A percentile compares a stretch with the other conserved stretches of the same genome.
These are phyloP conservation scores for Sporothrix sp. DNA, from an alignment of 2,329 filamentous ascomycete genomes.

Conservation along the genomic window DNA sequence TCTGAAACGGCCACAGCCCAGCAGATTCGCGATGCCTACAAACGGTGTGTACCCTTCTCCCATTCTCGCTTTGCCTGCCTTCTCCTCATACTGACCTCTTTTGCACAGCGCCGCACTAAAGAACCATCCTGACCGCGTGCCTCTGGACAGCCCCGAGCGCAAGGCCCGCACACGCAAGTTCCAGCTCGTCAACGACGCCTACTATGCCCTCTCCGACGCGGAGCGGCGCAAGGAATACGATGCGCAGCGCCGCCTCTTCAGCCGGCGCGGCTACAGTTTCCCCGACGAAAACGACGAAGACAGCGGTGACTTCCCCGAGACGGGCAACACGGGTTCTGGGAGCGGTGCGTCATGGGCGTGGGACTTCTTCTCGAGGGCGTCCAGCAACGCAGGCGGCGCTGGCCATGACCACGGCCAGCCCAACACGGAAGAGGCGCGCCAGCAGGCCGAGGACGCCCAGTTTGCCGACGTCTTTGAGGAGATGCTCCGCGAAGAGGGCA, in stretches of 20 bases:
- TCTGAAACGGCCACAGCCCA: slow-evolving; percentile 63
- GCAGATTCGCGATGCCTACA: slow-evolving; percentile 91
- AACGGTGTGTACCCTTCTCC: slow-evolving; percentile 50
- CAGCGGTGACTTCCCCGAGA: slow-evolving; percentile 30
- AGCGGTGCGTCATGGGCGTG: slow-evolving; percentile 58
- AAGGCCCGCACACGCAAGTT: slow-evolving; percentile 59
- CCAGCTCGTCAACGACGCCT: slow-evolving; percentile 37
- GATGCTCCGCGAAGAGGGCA: slow-evolving; percentile 77
- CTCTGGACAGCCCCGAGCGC: slow-evolving; percentile 74
- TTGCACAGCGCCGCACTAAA: slow-evolving; percentile 68
- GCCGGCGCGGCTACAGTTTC: slow-evolving; percentile 5
- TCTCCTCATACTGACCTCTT: too few species aligned
- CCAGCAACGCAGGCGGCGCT: slow-evolving; percentile 21
- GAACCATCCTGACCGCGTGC: slow-evolving; percentile 86
- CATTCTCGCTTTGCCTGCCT: too few species aligned
- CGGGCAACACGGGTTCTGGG: slow-evolving; percentile 19
- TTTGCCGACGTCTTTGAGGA: slow-evolving; percentile 85
- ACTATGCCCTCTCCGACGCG: slow-evolving; percentile 61
- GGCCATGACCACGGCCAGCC: slow-evolving; percentile 27
- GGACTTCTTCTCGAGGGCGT: slow-evolving; percentile 43
- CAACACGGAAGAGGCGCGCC: slow-evolving; percentile 29
- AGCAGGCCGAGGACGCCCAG: slow-evolving; percentile 62
- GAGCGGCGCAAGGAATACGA: slow-evolving; percentile 77
- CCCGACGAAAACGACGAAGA: slow-evolving; percentile 28
- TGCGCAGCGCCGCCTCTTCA: slow-evolving; percentile 25